phyloP scores from a whole-genome alignment of 192 early-diverging fungal genomes.

The Chytriomyces sp. region DNA sequence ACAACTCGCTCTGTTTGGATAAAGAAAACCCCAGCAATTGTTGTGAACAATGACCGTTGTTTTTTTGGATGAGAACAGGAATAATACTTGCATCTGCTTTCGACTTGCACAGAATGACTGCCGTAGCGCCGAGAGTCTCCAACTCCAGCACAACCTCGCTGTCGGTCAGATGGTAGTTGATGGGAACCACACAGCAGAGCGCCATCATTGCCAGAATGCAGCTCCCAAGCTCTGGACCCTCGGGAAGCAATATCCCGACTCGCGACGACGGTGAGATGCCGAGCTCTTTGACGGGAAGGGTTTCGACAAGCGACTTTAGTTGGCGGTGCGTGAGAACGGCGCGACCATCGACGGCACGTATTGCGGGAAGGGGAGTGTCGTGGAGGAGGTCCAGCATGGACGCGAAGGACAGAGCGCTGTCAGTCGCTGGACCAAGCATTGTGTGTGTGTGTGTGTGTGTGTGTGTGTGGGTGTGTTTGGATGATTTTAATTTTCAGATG shows the following conservation, averaged over 20 bases:
- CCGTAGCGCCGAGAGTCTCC: constrained; percentile 30
- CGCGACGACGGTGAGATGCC: constrained; percentile 1
- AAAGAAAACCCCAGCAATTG: neutral
- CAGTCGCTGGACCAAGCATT: neutral
- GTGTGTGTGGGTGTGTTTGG: too few species aligned
- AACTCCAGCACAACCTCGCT: constrained; percentile 46
- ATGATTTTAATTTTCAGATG: too few species aligned
- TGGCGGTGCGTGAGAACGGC: constrained; percentile 7
- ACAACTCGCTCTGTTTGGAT: neutral
- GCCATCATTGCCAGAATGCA: constrained; percentile 46
- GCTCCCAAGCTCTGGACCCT: constrained; percentile 45
- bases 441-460: too few species aligned
- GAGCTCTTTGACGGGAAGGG: constrained; percentile 1
- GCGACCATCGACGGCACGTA: constrained; percentile 21
- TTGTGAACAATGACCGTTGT: neutral
- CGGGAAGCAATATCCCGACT: constrained; percentile 47
- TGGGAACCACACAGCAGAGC: constrained; percentile 43
- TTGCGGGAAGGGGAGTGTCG: constrained; percentile 31
- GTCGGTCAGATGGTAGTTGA: constrained; percentile 39
- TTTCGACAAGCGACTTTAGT: constrained; percentile 14
- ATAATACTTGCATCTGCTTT: neutral
- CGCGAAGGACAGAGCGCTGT: constrained; percentile 22
- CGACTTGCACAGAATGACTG: constrained; percentile 31
- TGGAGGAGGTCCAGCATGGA: constrained; percentile 42
- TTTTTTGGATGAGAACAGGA: neutral